Evolutionary conservation across 768 basidiomycete genomes (phyloP).

Genomic region (Auricularia sp.): DNA sequence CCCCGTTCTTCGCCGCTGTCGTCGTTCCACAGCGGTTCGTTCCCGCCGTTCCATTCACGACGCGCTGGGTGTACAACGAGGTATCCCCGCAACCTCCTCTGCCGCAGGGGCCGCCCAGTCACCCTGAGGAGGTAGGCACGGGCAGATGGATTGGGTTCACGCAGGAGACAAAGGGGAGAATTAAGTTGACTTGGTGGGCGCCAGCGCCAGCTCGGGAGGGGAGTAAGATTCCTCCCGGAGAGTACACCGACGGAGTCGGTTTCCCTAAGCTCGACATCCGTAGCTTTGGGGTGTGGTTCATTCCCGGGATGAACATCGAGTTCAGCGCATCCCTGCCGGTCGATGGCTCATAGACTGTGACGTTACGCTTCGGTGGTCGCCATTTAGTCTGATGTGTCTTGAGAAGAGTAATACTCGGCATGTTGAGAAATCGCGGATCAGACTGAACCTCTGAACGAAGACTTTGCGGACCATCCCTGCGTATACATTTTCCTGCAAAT

Average conservation of each 20-base stretch:
- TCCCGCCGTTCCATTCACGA: slow-evolving; percentile 6
- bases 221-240: background rate
- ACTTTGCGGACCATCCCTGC: too few relatives aligned
- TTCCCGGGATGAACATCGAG: background rate
- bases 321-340: background rate
- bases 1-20: slow-evolving; percentile 6
- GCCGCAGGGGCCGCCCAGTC: background rate
- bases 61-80: background rate
- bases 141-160: background rate
- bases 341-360: background rate
- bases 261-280: background rate
- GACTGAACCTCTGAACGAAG: too few relatives aligned
- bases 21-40: background rate
- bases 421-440: too few relatives aligned
- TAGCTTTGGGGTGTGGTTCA: background rate
- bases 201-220: background rate
- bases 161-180: background rate
- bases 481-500: too few relatives aligned
- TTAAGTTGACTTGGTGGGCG: background rate
- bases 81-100: slow-evolving; percentile 6
- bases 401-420: too few relatives aligned
- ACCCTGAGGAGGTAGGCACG: background rate
- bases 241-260: background rate
- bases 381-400: too few relatives aligned
- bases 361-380: too few relatives aligned